Evolutionary conservation across 257 asterid species (phyloP), one percentile per base, ranked within the genome.

Genomic region (Gynochthodes officinalis): DNA sequence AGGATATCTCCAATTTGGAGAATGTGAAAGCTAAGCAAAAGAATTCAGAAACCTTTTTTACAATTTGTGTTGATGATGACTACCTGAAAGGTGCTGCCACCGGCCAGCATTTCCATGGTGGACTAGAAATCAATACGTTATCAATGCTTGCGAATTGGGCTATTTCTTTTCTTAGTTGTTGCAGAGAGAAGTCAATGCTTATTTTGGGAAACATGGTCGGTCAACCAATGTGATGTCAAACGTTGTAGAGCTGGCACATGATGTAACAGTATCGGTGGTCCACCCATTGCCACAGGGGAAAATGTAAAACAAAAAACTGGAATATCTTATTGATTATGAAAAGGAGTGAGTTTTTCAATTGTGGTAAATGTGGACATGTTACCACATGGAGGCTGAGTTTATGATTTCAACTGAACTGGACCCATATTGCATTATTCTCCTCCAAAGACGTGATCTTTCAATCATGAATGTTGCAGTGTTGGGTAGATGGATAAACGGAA

Each of bases 181-280:
- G n/a, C n/a, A n/a, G n/a, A n/a, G n/a, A 15, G 25, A 66, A 48
- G 57, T 14, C 57, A 53, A 53, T 53, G 60, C 1, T 53, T 21
- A 53, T n/a, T 23, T 53, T 53, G n/a, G 52, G n/a, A 64, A 12
- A 13, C 27, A 35, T 40, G 19, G 67, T 69, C 44, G 19, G 67
- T 69, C 44, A 64, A 57, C 28, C 7, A 35, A 43, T 69, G 7
- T 52, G 72, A 65, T 43, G 28, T 64, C 76, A 64, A 66, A 55
- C 64, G 33, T 18, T 58, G 39, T 14, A 30, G 62, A 57, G 65
- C 54, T 72, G 81, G 55, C 72, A 55, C 64, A 70, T 39, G 65
- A 40, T 70, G 55, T 32, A 23, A 11, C 61, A 21, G 23, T 33
- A 49, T 68, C 59, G n/a, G n/a, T n/a, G n/a, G n/a, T n/a, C n/a